A percentile compares a stretch with the other conserved stretches of the same genome.
phyloP scores from a whole-genome alignment of 1,139 yeast species.

The Wickerhamomyces sp. region DNA sequence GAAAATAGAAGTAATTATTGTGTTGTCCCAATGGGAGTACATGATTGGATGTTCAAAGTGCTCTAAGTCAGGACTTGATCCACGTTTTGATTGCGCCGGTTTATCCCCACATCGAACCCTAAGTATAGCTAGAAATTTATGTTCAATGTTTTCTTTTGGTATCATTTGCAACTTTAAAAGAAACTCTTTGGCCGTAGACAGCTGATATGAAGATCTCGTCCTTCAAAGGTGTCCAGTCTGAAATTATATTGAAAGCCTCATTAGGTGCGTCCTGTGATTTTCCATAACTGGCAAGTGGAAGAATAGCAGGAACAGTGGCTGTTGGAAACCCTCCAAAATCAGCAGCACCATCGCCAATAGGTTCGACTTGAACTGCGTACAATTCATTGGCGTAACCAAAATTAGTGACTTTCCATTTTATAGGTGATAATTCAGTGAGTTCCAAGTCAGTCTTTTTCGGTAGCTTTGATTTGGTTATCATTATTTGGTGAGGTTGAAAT shows the following conservation, averaged over 20 bases:
- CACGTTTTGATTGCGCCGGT: slow-evolving; percentile 16
- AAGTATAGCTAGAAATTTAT: neutral
- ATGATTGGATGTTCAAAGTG: slow-evolving; percentile 21
- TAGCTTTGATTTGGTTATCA: slow-evolving; percentile 15
- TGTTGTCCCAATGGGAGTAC: slow-evolving; percentile 2
- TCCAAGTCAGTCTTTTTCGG: slow-evolving; percentile 7
- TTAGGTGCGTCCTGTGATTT: slow-evolving; percentile 7
- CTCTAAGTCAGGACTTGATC: slow-evolving; percentile 7
- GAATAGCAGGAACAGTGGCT: slow-evolving; percentile 11
- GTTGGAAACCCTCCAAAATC: slow-evolving; percentile 5
- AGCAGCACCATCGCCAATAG: slow-evolving; percentile 4
- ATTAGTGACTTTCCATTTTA: slow-evolving; percentile 23
- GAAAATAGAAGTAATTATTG: slow-evolving; percentile 15
- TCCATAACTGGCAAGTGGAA: slow-evolving; percentile 15
- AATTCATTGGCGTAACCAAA: slow-evolving; percentile 22
- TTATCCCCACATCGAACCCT: slow-evolving; percentile 20
- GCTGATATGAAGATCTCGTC: slow-evolving; percentile 7
- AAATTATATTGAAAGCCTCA: slow-evolving; percentile 13
- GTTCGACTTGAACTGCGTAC: slow-evolving; percentile 25
- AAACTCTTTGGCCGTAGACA: slow-evolving; percentile 10
- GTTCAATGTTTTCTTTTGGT: neutral
- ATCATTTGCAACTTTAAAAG: slow-evolving; percentile 5
- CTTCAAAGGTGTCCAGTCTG: slow-evolving; percentile 10
- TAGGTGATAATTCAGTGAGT: slow-evolving; percentile 3
- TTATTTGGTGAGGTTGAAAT: slow-evolving; percentile 20